Conservation (phyloP, 768 basidiomycete species). For the Leccinum olivaceopallidum region DNA sequence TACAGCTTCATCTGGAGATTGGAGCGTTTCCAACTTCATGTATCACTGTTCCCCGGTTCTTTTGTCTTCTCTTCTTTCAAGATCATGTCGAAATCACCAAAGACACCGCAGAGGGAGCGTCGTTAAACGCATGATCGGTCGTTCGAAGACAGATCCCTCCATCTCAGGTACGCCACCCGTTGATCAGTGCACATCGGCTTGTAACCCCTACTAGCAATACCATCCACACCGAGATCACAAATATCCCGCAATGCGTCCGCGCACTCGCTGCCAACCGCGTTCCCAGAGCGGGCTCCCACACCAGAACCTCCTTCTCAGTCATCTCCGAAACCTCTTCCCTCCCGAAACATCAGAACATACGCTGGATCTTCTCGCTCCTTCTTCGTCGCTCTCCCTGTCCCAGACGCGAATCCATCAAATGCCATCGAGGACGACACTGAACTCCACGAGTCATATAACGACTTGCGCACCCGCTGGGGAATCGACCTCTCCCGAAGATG, state of each 20-base stretch:
- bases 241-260: constrained; percentile 24
- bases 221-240: neutral
- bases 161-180: constrained; percentile 29
- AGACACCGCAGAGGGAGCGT: constrained; percentile 38
- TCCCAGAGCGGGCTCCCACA: constrained; percentile 27
- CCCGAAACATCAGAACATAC: constrained; percentile 60
- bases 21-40: no score
- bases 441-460: constrained; percentile 66
- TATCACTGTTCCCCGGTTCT: no score
- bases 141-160: constrained; percentile 64
- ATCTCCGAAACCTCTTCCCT: constrained; percentile 22
- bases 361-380: constrained; percentile 81
- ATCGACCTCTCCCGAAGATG: constrained; percentile 77
- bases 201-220: constrained; percentile 4
- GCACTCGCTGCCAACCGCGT: constrained; percentile 22
- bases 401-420: constrained; percentile 28
- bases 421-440: constrained; percentile 51
- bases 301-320: constrained; percentile 25
- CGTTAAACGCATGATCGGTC: constrained; percentile 70
- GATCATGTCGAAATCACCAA: constrained; percentile 18
- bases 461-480: constrained; percentile 76
- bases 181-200: neutral
- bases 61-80: constrained; percentile 4
- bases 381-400: constrained; percentile 58
- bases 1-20: no score